Percentiles rank a stretch among this genome's conserved stretches.
Evolutionary conservation across 768 basidiomycete genomes (phyloP).

Genomic region (Suillus subaureus): DNA sequence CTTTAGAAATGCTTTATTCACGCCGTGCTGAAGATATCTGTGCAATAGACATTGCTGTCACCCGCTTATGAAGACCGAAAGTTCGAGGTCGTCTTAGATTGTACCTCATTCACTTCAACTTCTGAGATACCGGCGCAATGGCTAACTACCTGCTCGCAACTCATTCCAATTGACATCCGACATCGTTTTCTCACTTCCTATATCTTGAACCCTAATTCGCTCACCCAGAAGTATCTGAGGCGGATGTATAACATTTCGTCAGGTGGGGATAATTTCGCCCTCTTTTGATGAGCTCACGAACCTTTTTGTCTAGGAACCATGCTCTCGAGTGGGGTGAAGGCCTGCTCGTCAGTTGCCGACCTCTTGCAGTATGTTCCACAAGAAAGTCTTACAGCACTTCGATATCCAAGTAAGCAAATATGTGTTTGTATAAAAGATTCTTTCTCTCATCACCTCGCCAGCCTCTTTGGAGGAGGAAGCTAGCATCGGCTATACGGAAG

Average conservation of each 20-base stretch:
- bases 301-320: conserved; percentile 44
- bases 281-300: conserved; percentile 8
- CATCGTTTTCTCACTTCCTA: conserved; percentile 60
- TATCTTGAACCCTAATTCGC: conserved; percentile 72
- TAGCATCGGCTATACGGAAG: conserved; percentile 54
- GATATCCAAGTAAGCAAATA: conserved; percentile 53
- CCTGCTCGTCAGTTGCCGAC: conserved; percentile 65
- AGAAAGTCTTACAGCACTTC: conserved; percentile 46
- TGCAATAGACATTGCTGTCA: conserved; percentile 52
- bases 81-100: conserved; percentile 81
- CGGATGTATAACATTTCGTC: conserved; percentile 72
- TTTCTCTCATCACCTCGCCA: conserved; percentile 27
- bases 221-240: conserved; percentile 73
- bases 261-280: conserved; percentile 33
- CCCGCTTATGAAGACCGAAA: conserved; percentile 47
- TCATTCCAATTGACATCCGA: conserved; percentile 72
- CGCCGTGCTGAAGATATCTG: background rate
- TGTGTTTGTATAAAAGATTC: background rate
- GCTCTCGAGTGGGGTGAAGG: conserved; percentile 53
- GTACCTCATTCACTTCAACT: conserved; percentile 71
- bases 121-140: conserved; percentile 83
- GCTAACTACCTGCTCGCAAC: conserved; percentile 76
- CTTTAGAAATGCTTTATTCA: background rate
- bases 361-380: conserved; percentile 58
- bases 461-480: conserved; percentile 66